Percentiles rank a stretch among this genome's conserved stretches.
Evolutionary conservation across 2,329 filamentous ascomycete genomes (phyloP).

Genomic region (Fusarium torulosum): DNA sequence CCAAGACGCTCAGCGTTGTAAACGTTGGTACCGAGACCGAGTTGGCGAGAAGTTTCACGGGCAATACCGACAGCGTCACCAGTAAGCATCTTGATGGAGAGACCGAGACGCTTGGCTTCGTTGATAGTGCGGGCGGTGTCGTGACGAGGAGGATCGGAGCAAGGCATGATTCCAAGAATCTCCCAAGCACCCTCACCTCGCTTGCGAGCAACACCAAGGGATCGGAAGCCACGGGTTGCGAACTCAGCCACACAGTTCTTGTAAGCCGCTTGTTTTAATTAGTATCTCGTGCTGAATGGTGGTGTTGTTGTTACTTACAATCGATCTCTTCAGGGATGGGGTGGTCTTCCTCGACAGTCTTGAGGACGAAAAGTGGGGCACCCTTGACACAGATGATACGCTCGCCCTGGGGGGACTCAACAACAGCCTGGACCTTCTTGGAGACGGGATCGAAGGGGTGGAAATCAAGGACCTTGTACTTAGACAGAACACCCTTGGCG

Average conservation of each 20-base stretch:
- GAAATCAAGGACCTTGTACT: constrained; percentile 88
- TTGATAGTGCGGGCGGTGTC: constrained; percentile 91
- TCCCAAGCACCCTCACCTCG: constrained; percentile 85
- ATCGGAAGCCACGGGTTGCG: constrained; percentile 92
- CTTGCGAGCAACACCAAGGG: constrained; percentile 92
- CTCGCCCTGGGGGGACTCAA: constrained; percentile 86
- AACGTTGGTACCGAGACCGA: constrained; percentile 91
- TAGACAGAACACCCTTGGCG: constrained; percentile 82
- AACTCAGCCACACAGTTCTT: constrained; percentile 95
- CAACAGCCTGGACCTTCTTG: constrained; percentile 89
- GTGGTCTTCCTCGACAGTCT: constrained; percentile 88
- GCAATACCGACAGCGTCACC: constrained; percentile 95
- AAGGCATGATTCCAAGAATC: constrained; percentile 95
- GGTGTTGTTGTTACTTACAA: constrained; percentile 42
- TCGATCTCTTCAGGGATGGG: constrained; percentile 81
- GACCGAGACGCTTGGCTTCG: constrained; percentile 87
- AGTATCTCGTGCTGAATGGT: not conserved
- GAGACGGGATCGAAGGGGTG: constrained; percentile 92
- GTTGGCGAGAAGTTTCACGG: constrained; percentile 89
- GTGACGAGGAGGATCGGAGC: constrained; percentile 90
- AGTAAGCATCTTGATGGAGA: constrained; percentile 96
- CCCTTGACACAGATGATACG: constrained; percentile 91
- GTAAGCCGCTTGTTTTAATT: constrained; percentile 64
- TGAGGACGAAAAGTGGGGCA: constrained; percentile 87
- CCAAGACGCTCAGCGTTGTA: constrained; percentile 94